phyloP scores from a whole-genome alignment of 2,329 filamentous ascomycete species.

The Hypoxylon sp. region DNA sequence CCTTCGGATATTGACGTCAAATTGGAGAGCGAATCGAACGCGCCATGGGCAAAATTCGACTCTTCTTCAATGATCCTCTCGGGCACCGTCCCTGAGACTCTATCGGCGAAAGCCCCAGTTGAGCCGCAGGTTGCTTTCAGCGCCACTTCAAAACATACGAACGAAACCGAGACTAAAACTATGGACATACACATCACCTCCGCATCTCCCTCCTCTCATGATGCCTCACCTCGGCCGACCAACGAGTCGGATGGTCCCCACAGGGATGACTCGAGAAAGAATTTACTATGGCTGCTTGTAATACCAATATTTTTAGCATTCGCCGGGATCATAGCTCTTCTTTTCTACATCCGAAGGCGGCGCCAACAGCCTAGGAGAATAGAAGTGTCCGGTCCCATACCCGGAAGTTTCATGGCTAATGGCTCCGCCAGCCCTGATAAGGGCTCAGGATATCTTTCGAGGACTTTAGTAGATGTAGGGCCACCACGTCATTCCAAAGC shows the following conservation, averaged over 20 bases:
- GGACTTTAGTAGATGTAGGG: constrained; percentile 46
- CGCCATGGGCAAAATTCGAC: constrained; percentile 55
- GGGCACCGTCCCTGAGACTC: constrained; percentile 47
- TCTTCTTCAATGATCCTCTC: constrained; percentile 47
- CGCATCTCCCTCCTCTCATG: constrained; percentile 28
- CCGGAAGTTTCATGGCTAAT: constrained; percentile 51
- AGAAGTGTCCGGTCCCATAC: constrained; percentile 52
- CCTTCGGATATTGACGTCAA: constrained; percentile 49
- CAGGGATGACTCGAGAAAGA: constrained; percentile 39
- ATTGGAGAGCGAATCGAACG: constrained; percentile 46
- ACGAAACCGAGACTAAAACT: constrained; percentile 47
- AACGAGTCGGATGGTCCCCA: constrained; percentile 29
- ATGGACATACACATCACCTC: constrained; percentile 46
- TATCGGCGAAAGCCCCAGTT: constrained; percentile 18
- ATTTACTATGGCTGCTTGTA: constrained; percentile 52
- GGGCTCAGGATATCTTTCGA: constrained; percentile 38
- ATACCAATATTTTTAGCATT: constrained; percentile 47
- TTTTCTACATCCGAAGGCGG: constrained; percentile 49
- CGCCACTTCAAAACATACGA: constrained; percentile 46
- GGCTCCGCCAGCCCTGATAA: constrained; percentile 39
- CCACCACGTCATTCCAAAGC: constrained; percentile 23
- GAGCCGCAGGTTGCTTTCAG: constrained; percentile 45
- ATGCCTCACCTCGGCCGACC: constrained; percentile 32
- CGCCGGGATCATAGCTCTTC: constrained; percentile 42
- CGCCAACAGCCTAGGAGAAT: constrained; percentile 43